phyloP scores from a whole-genome alignment of 2,329 filamentous ascomycete species.

The Monosporascus sp. region DNA sequence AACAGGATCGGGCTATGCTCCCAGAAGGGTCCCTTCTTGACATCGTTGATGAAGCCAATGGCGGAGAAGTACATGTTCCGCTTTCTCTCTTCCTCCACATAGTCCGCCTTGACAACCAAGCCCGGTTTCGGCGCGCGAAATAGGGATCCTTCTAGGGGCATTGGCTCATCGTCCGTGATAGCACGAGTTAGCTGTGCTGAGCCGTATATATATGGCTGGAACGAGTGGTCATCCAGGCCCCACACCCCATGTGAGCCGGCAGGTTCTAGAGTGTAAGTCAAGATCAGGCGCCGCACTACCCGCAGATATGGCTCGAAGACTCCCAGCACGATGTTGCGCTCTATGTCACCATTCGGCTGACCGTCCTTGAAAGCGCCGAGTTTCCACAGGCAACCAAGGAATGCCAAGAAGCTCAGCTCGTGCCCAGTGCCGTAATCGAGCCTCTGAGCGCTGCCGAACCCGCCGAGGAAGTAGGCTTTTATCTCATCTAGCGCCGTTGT shows the following conservation, averaged over 20 bases:
- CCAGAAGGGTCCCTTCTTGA: constrained; percentile 96
- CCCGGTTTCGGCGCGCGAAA: constrained; percentile 64
- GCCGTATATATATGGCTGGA: constrained; percentile 90
- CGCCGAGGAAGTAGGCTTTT: constrained; percentile 72
- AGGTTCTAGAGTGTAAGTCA: constrained; percentile 88
- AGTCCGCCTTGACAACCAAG: constrained; percentile 59
- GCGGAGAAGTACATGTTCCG: constrained; percentile 90
- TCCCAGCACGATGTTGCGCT: constrained; percentile 75
- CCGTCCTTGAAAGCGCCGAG: constrained; percentile 69
- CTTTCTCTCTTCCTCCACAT: constrained; percentile 60
- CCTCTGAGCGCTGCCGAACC: constrained; percentile 82
- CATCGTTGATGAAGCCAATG: constrained; percentile 94
- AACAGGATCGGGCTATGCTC: constrained; percentile 92
- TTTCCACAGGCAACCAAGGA: constrained; percentile 87
- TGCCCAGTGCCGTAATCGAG: constrained; percentile 96
- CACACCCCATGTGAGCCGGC: constrained; percentile 96
- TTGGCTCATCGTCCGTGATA: constrained; percentile 56
- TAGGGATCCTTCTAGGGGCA: constrained; percentile 75
- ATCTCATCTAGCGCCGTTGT: constrained; percentile 61
- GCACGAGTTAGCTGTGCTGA: constrained; percentile 83
- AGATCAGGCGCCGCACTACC: constrained; percentile 76
- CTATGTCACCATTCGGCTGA: constrained; percentile 48
- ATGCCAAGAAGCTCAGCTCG: constrained; percentile 90
- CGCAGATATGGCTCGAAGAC: constrained; percentile 72
- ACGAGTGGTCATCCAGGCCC: constrained; percentile 97